These are phyloP conservation scores for Beauveria caledonica DNA, from an alignment of 2,329 filamentous ascomycete species.

Conservation along the genomic window DNA sequence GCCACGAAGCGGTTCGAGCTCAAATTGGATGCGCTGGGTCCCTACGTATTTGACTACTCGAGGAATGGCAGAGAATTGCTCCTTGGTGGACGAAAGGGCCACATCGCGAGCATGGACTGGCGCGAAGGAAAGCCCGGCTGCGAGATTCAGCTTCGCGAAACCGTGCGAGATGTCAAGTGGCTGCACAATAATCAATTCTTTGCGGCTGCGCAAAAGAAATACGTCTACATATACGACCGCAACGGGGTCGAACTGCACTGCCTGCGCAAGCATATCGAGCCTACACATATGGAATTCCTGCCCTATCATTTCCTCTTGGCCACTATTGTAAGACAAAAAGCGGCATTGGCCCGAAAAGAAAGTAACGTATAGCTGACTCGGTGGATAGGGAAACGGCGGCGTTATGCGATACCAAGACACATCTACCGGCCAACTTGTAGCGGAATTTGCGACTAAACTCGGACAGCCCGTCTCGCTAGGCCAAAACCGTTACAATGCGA, in stretches of 20 bases:
- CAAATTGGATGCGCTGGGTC: slow-evolving; percentile 72
- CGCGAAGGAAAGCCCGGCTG: slow-evolving; percentile 82
- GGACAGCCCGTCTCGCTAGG: slow-evolving; percentile 75
- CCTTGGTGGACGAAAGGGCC: slow-evolving; percentile 82
- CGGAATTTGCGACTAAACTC: slow-evolving; percentile 75
- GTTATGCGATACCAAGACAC: slow-evolving; percentile 92
- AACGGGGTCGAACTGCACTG: slow-evolving; percentile 89
- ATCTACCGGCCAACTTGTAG: slow-evolving; percentile 81
- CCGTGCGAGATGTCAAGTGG: slow-evolving; percentile 81
- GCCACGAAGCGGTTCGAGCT: slow-evolving; percentile 92
- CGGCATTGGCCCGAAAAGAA: slow-evolving; percentile 19
- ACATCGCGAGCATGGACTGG: slow-evolving; percentile 97
- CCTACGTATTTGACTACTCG: slow-evolving; percentile 83
- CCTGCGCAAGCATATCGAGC: slow-evolving; percentile 81
- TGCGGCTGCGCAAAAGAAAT: slow-evolving; percentile 91
- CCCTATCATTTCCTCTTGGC: slow-evolving; percentile 93
- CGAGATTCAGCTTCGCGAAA: slow-evolving; percentile 86
- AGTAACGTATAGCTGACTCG: slow-evolving; percentile 18
- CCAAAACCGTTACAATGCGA: slow-evolving; percentile 88
- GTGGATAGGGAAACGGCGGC: slow-evolving; percentile 59
- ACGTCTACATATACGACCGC: slow-evolving; percentile 92
- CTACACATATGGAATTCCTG: slow-evolving; percentile 88
- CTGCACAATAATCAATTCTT: slow-evolving; percentile 93
- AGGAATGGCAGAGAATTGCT: slow-evolving; percentile 81
- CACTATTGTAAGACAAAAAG: slow-evolving; percentile 56